Evolutionary conservation across 2,329 filamentous ascomycete genomes (phyloP), one percentile per base, ranked within the genome.

Genomic region (Pseudogymnoascus sp.): DNA sequence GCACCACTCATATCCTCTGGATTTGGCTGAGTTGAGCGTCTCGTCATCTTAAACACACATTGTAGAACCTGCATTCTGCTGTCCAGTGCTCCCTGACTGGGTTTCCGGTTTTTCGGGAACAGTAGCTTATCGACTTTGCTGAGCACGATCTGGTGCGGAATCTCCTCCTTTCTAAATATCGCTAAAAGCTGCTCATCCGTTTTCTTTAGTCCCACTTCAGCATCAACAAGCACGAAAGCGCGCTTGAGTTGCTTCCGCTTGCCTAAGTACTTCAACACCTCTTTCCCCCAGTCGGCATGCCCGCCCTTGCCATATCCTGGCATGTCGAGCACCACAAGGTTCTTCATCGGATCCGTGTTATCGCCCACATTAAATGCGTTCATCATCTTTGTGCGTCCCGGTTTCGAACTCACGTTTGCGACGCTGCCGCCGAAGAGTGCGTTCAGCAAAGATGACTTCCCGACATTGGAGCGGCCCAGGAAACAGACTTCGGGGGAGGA

Each of bases 231-330:
- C 38, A 91, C 73, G 68, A 88, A 90, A 0, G 82, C 83, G 61
- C 84, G 66, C 72, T 76, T 71, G 68, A 82, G 67, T 75, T 90
- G 83, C 69, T 81, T 84, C 65, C 87, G 78, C 45, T 78, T 77
- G 66, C 78, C 76, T 33, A 91, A 72, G 73, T 88, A 90, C 71
- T 88, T 89, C 76, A 89, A 78, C 64, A 89, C 87, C 72, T 89
- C 83, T 23, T 73, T 70, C 0, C 87, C 87, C 86, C 87, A 90
- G 68, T 83, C 81, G 7, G 77, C 72, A 35, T 80, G 74, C 69
- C 83, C 85, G 1, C 81, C 85, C 63, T 83, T 80, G 3, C 87
- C 87, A 69, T 90, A 90, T 0, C 87, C 87, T 1, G 87, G 88
- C 81, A 88, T 88, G 72, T 91, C 87, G 19, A 90, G 77, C 35